Conservation (phyloP, 768 basidiomycete species). For the Suillus ampliporus region DNA sequence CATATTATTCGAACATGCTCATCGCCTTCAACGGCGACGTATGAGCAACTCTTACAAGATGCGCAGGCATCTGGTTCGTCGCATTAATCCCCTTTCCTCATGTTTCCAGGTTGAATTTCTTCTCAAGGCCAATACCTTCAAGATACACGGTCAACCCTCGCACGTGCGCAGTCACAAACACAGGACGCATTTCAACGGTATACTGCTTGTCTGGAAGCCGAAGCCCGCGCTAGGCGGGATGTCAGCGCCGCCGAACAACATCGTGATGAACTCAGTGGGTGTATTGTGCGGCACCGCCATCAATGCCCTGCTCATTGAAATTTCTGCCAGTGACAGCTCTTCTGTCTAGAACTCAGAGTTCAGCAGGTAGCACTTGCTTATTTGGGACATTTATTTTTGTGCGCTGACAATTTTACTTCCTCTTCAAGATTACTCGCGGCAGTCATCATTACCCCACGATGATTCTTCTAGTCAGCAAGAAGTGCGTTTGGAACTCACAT, state of each 20-base stretch:
- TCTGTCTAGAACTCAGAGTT: conserved; percentile 42
- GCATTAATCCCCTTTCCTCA: background rate
- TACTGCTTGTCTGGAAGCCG: conserved; percentile 69
- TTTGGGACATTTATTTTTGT: conserved; percentile 13
- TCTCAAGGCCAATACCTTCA: conserved; percentile 63
- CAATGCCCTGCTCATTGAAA: conserved; percentile 16
- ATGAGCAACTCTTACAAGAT: conserved; percentile 61
- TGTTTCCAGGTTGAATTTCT: conserved; percentile 15
- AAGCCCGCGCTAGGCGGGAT: conserved; percentile 68
- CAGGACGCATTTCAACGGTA: conserved; percentile 76
- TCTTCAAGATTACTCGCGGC: conserved; percentile 39
- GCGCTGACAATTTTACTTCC: conserved; percentile 24
- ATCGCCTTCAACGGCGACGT: conserved; percentile 56
- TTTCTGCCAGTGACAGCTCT: conserved; percentile 35
- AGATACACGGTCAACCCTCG: conserved; percentile 61
- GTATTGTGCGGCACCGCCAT: conserved; percentile 20
- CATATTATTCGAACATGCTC: conserved; percentile 50
- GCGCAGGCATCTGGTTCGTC: conserved; percentile 63
- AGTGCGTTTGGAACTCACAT: conserved; percentile 32
- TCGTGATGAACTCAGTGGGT: conserved; percentile 62
- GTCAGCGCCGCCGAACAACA: conserved; percentile 70
- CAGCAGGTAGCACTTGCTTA: conserved; percentile 32
- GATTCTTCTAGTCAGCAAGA: conserved; percentile 39
- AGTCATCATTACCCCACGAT: conserved; percentile 37
- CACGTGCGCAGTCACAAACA: conserved; percentile 71